A percentile compares a stretch with the other conserved stretches of the same genome.
phyloP scores from a whole-genome alignment of 2,329 filamentous ascomycete genomes.

The Gnomoniopsis smithogilvyi region DNA sequence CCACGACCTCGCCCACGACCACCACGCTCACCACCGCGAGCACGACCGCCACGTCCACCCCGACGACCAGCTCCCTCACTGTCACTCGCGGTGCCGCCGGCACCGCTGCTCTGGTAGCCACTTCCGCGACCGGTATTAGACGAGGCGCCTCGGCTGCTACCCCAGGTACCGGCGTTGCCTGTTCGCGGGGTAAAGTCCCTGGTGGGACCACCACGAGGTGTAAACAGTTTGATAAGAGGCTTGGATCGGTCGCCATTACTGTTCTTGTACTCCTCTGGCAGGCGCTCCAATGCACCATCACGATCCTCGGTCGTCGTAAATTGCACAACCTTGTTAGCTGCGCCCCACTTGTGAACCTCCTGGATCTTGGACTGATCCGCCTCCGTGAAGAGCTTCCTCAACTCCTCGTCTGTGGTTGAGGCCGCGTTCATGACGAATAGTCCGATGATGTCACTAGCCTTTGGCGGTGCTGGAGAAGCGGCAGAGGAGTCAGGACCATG shows the following conservation, averaged over 20 bases:
- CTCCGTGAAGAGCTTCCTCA: constrained; percentile 75
- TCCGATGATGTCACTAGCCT: constrained; percentile 67
- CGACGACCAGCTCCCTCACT: constrained; percentile 55
- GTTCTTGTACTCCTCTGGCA: constrained; percentile 75
- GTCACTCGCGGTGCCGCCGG: constrained; percentile 74
- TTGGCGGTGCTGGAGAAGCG: constrained; percentile 53
- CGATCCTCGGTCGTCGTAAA: constrained; percentile 80
- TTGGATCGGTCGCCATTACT: constrained; percentile 70
- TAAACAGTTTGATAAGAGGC: constrained; percentile 80
- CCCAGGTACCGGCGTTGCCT: constrained; percentile 67
- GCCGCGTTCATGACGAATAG: constrained; percentile 82
- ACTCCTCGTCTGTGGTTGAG: constrained; percentile 71
- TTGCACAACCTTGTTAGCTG: constrained; percentile 79
- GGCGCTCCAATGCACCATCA: constrained; percentile 70
- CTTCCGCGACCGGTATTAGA: constrained; percentile 53
- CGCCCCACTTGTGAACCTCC: constrained; percentile 74
- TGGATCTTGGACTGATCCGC: constrained; percentile 80
- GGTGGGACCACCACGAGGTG: constrained; percentile 59
- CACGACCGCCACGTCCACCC: constrained; percentile 54
- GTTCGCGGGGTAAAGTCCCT: constrained; percentile 46
- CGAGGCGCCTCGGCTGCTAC: constrained; percentile 61
- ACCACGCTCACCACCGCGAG: constrained; percentile 54
- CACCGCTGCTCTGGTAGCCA: constrained; percentile 82
- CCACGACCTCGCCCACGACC: constrained; percentile 52
- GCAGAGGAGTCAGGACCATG: constrained; percentile 47